Percentiles rank a stretch among this genome's conserved stretches.
Evolutionary conservation across 305 asterid species (phyloP).

Genomic region (Solanum chacoense): DNA sequence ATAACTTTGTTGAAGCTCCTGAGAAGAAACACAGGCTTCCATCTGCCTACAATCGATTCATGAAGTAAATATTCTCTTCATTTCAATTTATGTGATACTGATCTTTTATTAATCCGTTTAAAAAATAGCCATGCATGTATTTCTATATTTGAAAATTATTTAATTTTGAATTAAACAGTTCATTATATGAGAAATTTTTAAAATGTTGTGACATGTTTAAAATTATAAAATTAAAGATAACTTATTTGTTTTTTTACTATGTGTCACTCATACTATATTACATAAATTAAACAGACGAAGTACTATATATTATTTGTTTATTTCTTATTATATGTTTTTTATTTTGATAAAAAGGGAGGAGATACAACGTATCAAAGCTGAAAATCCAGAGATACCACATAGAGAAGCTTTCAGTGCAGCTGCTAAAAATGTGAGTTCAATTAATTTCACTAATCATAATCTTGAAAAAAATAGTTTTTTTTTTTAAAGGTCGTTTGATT

Average conservation of each 20-base stretch:
- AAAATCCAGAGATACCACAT: constrained; percentile 90
- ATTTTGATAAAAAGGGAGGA: constrained; percentile 43
- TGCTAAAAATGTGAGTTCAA: constrained; percentile 67
- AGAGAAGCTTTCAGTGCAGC: constrained; percentile 98
- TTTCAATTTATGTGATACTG: background rate
- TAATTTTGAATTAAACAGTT: background rate
- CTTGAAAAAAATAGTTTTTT: too few species aligned
- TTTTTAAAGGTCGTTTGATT: background rate
- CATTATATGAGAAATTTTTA: background rate
- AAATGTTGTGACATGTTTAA: background rate
- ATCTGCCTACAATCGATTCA: constrained; percentile 94
- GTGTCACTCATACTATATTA: background rate
- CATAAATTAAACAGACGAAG: background rate
- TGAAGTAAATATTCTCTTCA: constrained; percentile 47
- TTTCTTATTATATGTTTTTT: background rate
- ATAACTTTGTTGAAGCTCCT: constrained; percentile 53
- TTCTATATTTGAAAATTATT: too few species aligned
- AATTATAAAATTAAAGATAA: too few species aligned
- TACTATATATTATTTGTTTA: background rate
- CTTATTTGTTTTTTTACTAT: background rate
- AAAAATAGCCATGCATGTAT: background rate
- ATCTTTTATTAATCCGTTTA: background rate
- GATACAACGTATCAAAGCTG: constrained; percentile 84
- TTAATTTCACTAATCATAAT: background rate
- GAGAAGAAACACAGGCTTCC: constrained; percentile 97